phyloP scores from a whole-genome alignment of 495 filamentous ascomycete genomes.

The Melanomma pulvis-pyrius region DNA sequence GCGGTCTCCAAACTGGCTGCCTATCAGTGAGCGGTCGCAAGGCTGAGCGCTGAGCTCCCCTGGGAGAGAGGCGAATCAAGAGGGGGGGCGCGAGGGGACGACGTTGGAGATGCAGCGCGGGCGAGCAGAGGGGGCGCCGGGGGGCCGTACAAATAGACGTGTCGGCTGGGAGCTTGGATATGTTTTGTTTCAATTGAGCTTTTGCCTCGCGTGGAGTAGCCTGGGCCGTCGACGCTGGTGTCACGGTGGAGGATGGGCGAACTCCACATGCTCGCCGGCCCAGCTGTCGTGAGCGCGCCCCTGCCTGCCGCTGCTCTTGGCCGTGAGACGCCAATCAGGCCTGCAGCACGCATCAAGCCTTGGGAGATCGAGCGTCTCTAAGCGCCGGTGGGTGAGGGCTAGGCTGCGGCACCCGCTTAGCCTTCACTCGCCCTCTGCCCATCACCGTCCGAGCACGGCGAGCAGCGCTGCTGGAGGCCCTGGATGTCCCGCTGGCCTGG shows the following conservation, averaged over 20 bases:
- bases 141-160: slow-evolving; percentile 5
- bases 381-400: slow-evolving; percentile 17
- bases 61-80: slow-evolving; percentile 22
- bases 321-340: slow-evolving; percentile 9
- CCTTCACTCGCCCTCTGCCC: background rate
- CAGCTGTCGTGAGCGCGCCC: slow-evolving; percentile 12
- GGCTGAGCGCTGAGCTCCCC: slow-evolving; percentile 23
- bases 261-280: slow-evolving; percentile 23
- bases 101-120: slow-evolving; percentile 17
- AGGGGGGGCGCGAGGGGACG: slow-evolving; percentile 3
- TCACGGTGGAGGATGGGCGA: background rate
- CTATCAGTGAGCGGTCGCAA: slow-evolving; percentile 4
- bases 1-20: background rate
- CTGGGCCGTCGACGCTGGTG: background rate
- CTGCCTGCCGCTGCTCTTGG: slow-evolving; percentile 15
- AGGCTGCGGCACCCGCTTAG: slow-evolving; percentile 13
- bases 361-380: slow-evolving; percentile 4
- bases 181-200: slow-evolving; percentile 27
- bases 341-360: slow-evolving; percentile 26
- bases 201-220: slow-evolving; percentile 2
- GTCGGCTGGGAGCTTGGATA: background rate
- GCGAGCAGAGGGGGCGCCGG: slow-evolving; percentile 9
- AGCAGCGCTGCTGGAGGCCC: background rate
- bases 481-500: slow-evolving; percentile 23
- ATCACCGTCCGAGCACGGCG: slow-evolving; percentile 25